Base-by-base conservation (phyloP, 352 stramenopile species). In the Phytophthora melonis region DNA sequence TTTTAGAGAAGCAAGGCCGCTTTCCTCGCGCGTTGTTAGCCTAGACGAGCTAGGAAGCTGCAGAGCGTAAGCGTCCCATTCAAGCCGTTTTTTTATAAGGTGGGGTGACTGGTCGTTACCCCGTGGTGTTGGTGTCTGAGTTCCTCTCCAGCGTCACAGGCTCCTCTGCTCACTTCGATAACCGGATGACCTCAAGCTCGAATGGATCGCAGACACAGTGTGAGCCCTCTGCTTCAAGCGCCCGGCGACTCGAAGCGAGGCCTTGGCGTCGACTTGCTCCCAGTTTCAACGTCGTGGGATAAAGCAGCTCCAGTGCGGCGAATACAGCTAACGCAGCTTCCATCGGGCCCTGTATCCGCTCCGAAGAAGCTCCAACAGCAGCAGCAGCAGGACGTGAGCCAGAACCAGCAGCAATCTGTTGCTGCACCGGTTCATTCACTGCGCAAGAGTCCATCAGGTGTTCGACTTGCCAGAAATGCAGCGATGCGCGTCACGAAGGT, bases 401-500 rank as follows among this genome's bases (percentile, higher is more conserved):
- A 61, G 25, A 77, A 73, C 19, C 70, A 76, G 18, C 70, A 76
- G 18, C 34, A 41, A 30, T 55, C 49, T 39, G 13, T 49, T 58
- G 14, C 21, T 27, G 14, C 36, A 25, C 7, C 43, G 34, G 9
- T 14, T 9, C 63, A 70, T n/a, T n/a, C 43, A 49, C 25, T 75
- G 27, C 34, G 18, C 16, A 68, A 58, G 19, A 52, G 43, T 50
- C 55, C 49, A 5, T 21, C 63, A 1, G 41, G 41, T 10, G 52
- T 73, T 18, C 64, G 58, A 30, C 14, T 69, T 30, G 10, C 23
- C 19, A 58, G 47, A 13, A 43, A 21, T 41, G 45, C 32, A 13
- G 21, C 32, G 21, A 82, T 78, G 56, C 74, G 79, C 18, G 66
- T 85, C n/a, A 68, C 55, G 19, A 75, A 59, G 36, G 65, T 84